These are phyloP conservation scores for Arctium minus DNA, from an alignment of 129 eudicot genomes.

Conservation along the genomic window DNA sequence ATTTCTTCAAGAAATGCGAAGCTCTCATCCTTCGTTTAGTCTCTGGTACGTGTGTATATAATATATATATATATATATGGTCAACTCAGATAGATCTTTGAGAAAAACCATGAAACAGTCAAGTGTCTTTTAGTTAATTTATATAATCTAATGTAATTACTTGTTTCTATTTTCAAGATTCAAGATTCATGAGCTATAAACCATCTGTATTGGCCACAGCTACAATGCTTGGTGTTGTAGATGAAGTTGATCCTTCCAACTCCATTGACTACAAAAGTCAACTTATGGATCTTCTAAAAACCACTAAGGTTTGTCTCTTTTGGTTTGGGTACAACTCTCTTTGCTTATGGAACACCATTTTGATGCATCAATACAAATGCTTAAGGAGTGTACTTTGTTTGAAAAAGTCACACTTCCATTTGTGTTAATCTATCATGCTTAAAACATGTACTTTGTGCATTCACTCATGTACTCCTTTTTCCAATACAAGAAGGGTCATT, in stretches of 20 bases:
- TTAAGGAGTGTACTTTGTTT: slow-evolving; percentile 27
- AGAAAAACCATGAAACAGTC: neutral
- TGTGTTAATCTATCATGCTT: slow-evolving; percentile 9
- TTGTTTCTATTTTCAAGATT: slow-evolving; percentile 42
- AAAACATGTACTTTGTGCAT: slow-evolving; percentile 32
- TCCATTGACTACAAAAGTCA: slow-evolving; percentile 63
- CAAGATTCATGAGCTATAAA: slow-evolving; percentile 48
- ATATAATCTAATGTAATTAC: neutral
- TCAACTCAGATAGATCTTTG: slow-evolving; percentile 21
- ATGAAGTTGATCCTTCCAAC: slow-evolving; percentile 52
- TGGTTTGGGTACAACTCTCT: slow-evolving; percentile 7
- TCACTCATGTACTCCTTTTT: slow-evolving; percentile 10
- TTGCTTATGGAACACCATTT: slow-evolving; percentile 19
- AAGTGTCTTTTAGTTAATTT: neutral
- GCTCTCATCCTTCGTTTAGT: slow-evolving; percentile 46
- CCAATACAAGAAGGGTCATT: slow-evolving; percentile 14
- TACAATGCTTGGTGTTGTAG: slow-evolving; percentile 65
- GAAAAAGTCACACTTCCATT: slow-evolving; percentile 19
- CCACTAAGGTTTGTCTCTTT: slow-evolving; percentile 59
- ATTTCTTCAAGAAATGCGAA: slow-evolving; percentile 69
- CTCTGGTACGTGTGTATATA: slow-evolving; percentile 33
- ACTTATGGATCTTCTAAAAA: slow-evolving; percentile 65
- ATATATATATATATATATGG: neutral
- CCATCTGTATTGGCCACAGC: slow-evolving; percentile 84
- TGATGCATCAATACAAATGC: slow-evolving; percentile 7